Base-by-base conservation (phyloP, 2,329 filamentous ascomycete genomes). In the Aspergillus unguis region DNA sequence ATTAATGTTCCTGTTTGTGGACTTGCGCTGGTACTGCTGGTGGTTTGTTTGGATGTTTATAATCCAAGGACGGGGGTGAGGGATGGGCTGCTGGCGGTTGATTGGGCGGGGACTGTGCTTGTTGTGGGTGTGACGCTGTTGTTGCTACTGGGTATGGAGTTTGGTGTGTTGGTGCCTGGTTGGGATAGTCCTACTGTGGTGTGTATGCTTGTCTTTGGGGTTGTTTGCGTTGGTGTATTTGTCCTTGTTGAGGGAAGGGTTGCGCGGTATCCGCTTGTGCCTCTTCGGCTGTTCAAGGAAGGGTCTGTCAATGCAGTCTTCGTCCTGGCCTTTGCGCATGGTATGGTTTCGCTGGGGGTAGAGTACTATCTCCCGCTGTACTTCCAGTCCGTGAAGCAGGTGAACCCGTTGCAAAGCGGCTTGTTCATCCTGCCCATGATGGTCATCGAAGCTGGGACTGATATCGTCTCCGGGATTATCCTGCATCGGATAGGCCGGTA, bases 291-390 rank as follows among this genome's bases (percentile, higher is more conserved):
- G 0, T 87, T 88, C 68, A 68, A 69, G 2, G 69, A 75, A 9
- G 62, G 69, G 28, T 81, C 83, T 0, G 84, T 81, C 47, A 65
- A 81, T 5, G 85, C 84, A 0, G 72, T 77, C 1, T 75, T 85
- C 9, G 61, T 70, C 0, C 72, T 80, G 1, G 67, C 68, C 2
- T 76, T 76, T 57, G 65, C 70, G 11, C 76, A 81, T 55, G 80
- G 83, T 3, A 27, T 33, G 27, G 37, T 25, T 11, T 41, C 23
- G 6, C n/a, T 40, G 1, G 37, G 37, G 23, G 10, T 10, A 6
- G 37, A 27, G 42, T 90, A 88, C 68, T 91, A 87, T 62, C 74
- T 90, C n/a, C 87, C 88, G 0, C 75, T 90, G 0, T 90, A 86
- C 70, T 85, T 88, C 47, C 88, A 92, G 65, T 79, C 82, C 2